Conservation (phyloP, 1,284 basidiomycete species). For the Paramarasmius palmivorus region DNA sequence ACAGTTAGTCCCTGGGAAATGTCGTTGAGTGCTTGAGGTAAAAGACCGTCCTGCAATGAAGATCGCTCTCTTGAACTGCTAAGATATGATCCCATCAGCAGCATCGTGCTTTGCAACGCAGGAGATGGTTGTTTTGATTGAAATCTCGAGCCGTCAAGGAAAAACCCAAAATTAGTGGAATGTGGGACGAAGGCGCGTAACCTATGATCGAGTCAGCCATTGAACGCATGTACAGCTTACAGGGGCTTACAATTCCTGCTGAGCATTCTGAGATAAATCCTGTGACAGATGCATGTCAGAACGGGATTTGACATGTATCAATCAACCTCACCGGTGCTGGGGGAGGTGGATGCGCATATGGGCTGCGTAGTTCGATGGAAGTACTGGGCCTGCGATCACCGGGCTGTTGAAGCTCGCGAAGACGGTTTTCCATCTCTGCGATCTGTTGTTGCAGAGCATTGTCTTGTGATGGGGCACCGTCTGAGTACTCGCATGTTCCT, state of each 20-base stretch:
- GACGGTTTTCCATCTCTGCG: conserved; percentile 11
- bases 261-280: conserved; percentile 2
- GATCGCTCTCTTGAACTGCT: conserved; percentile 20
- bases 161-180: conserved; percentile 15
- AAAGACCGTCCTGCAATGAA: conserved; percentile 26
- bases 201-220: background rate
- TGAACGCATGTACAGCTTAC: background rate
- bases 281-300: background rate
- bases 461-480: conserved; percentile 9
- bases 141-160: conserved; percentile 22
- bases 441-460: conserved; percentile 14
- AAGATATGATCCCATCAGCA: conserved; percentile 40
- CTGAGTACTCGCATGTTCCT: conserved; percentile 13
- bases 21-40: conserved; percentile 36
- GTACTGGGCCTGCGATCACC: background rate
- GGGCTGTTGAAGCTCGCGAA: conserved; percentile 12
- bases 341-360: background rate
- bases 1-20: conserved; percentile 28
- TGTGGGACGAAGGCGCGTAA: conserved; percentile 14
- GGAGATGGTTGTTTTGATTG: conserved; percentile 31
- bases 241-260: conserved; percentile 7
- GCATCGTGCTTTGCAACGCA: conserved; percentile 39
- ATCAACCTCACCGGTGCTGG: background rate
- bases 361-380: conserved; percentile 2
- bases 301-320: background rate